A percentile compares a stretch with the other conserved stretches of the same genome.
phyloP scores from a whole-genome alignment of 495 filamentous ascomycete genomes.

The Aspergillus hancockii region DNA sequence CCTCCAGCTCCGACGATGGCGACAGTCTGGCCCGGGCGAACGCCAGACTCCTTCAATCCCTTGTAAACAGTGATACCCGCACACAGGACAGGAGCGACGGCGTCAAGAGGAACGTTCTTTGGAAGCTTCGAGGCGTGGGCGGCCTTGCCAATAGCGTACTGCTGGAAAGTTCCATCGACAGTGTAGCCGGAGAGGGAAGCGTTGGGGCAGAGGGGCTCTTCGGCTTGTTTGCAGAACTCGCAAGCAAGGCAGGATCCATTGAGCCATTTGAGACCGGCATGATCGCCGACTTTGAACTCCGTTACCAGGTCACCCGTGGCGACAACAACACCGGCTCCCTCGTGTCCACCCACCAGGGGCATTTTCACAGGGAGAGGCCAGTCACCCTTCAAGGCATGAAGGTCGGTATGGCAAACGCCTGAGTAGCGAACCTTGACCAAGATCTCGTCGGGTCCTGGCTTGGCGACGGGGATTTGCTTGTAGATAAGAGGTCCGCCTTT shows the following conservation, averaged over 20 bases:
- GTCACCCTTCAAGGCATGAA: constrained; percentile 84
- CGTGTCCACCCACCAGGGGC: constrained; percentile 91
- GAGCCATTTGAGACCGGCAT: constrained; percentile 88
- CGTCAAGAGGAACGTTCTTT: constrained; percentile 73
- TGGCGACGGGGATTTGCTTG: constrained; percentile 79
- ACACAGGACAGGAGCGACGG: constrained; percentile 77
- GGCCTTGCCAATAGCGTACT: constrained; percentile 86
- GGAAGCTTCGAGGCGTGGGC: constrained; percentile 78
- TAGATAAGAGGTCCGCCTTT: constrained; percentile 70
- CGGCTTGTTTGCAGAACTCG: constrained; percentile 74
- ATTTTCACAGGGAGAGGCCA: constrained; percentile 80
- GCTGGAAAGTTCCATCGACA: constrained; percentile 89
- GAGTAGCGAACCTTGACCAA: constrained; percentile 90
- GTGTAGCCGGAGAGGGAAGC: constrained; percentile 83
- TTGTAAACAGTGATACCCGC: constrained; percentile 94
- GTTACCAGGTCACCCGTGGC: constrained; percentile 71
- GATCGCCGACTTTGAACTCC: constrained; percentile 75
- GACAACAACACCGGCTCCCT: constrained; percentile 85
- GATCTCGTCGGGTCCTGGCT: constrained; percentile 83
- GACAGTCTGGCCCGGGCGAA: constrained; percentile 71
- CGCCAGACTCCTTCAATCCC: constrained; percentile 81
- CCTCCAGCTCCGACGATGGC: constrained; percentile 89
- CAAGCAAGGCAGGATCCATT: constrained; percentile 80
- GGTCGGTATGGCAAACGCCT: constrained; percentile 89
- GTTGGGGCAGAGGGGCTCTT: constrained; percentile 74